Conservation (phyloP, 805 yeast genomes). For the Lipomyces orientalis region DNA sequence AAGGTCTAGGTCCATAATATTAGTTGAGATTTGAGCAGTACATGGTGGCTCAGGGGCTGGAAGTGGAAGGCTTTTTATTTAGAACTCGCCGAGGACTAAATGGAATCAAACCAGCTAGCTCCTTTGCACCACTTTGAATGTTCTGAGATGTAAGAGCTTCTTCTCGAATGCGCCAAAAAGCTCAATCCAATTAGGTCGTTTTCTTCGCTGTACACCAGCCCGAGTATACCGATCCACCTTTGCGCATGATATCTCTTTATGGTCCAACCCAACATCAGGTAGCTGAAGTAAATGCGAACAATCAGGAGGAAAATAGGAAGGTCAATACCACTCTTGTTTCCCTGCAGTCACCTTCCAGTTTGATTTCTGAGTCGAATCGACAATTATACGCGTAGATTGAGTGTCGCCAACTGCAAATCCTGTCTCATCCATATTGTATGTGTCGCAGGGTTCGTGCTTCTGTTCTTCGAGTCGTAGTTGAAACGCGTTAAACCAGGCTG, state of each 20-base stretch:
- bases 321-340: neutral
- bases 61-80: slow-evolving; percentile 8
- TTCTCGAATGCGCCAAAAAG: neutral
- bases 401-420: slow-evolving; percentile 7
- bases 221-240: neutral
- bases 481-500: too few relatives aligned
- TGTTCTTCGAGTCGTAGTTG: too few relatives aligned
- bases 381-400: slow-evolving; percentile 9
- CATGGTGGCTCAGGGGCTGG: neutral
- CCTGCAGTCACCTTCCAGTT: slow-evolving; percentile 4
- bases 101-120: slow-evolving; percentile 8
- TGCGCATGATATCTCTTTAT: neutral
- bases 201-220: slow-evolving; percentile 3
- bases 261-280: slow-evolving; percentile 4
- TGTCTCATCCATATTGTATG: neutral
- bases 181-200: neutral
- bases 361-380: too few relatives aligned
- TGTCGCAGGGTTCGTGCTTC: too few relatives aligned
- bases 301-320: neutral
- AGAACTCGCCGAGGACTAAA: neutral
- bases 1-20: neutral
- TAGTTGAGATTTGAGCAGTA: slow-evolving; percentile 6
- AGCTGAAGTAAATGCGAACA: slow-evolving; percentile 1
- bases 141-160: slow-evolving; percentile 2
- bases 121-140: slow-evolving; percentile 4